These are phyloP conservation scores for Apiotrichum sp. DNA, from an alignment of 1,284 basidiomycete species.

Conservation along the genomic window DNA sequence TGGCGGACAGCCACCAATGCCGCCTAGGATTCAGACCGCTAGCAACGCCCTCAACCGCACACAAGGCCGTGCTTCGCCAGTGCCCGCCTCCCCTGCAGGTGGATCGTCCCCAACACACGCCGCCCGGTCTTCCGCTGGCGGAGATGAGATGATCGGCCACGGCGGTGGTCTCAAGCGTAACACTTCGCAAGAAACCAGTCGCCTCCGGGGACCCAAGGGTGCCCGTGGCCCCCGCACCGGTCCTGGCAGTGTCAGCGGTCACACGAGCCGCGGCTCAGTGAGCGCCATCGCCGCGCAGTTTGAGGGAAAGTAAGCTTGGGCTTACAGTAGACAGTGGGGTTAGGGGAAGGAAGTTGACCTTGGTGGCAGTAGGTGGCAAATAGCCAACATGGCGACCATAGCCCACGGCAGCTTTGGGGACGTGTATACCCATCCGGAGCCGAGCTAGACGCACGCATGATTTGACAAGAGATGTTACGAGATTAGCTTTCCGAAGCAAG, in stretches of 20 bases:
- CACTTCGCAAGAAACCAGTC: conserved; percentile 50
- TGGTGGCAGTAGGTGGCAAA: too few species aligned
- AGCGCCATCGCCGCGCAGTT: conserved; percentile 30
- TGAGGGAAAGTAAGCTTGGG: conserved; percentile 15
- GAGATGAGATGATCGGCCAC: conserved; percentile 22
- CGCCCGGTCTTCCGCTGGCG: conserved; percentile 8
- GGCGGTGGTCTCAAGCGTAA: conserved; percentile 45
- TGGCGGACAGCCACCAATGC: not conserved
- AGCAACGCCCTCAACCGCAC: conserved; percentile 13
- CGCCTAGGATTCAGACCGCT: not conserved
- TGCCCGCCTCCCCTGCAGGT: conserved; percentile 11
- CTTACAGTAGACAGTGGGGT: not conserved
- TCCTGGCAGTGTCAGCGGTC: conserved; percentile 13
- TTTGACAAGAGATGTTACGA: too few species aligned
- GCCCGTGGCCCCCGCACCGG: conserved; percentile 38
- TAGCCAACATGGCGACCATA: too few species aligned
- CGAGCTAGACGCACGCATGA: too few species aligned
- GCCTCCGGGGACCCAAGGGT: conserved; percentile 37
- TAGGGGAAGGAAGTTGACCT: too few species aligned
- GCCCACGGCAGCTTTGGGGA: too few species aligned
- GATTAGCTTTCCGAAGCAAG: too few species aligned
- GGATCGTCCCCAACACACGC: conserved; percentile 10
- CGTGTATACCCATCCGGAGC: too few species aligned
- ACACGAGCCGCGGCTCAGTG: conserved; percentile 22
- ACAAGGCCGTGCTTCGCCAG: conserved; percentile 9